phyloP scores from a whole-genome alignment of 2,329 filamentous ascomycete genomes.

The Fonsecaea pedrosoi region DNA sequence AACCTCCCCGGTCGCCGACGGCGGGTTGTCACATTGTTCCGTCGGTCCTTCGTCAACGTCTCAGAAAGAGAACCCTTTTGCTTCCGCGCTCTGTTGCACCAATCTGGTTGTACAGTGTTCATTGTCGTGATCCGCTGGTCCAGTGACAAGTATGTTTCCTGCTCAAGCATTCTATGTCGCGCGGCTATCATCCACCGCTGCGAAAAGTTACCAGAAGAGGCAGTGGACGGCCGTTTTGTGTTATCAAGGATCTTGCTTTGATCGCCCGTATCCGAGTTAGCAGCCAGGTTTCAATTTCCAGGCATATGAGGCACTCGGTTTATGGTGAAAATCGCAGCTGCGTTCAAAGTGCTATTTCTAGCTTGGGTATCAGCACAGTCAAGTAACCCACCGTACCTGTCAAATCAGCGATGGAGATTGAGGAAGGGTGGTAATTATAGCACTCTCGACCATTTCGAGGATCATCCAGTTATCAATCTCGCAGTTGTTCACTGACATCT shows the following conservation, averaged over 20 bases:
- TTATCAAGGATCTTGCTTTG: background rate
- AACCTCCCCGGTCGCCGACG: background rate
- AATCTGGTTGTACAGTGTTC: background rate
- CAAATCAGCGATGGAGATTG: too few species aligned
- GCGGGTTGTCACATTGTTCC: background rate
- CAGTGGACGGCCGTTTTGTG: background rate
- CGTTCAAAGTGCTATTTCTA: background rate
- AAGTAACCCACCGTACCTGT: too few species aligned
- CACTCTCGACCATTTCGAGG: background rate
- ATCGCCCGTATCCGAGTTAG: background rate
- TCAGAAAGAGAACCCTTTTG: background rate
- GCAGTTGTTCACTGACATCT: background rate
- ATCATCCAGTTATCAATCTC: background rate
- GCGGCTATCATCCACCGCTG: background rate
- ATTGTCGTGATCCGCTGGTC: background rate
- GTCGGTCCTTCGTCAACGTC: background rate
- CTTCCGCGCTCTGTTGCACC: background rate
- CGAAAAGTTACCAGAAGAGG: slow-evolving; percentile 1
- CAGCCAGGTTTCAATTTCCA: background rate
- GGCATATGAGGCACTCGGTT: background rate
- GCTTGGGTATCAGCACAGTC: background rate
- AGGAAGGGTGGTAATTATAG: background rate
- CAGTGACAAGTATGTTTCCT: background rate
- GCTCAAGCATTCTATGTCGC: background rate
- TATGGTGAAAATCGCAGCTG: background rate